Evolutionary conservation across 164 flowering plant species (phyloP).

Genomic region (Aristolochia californica): DNA sequence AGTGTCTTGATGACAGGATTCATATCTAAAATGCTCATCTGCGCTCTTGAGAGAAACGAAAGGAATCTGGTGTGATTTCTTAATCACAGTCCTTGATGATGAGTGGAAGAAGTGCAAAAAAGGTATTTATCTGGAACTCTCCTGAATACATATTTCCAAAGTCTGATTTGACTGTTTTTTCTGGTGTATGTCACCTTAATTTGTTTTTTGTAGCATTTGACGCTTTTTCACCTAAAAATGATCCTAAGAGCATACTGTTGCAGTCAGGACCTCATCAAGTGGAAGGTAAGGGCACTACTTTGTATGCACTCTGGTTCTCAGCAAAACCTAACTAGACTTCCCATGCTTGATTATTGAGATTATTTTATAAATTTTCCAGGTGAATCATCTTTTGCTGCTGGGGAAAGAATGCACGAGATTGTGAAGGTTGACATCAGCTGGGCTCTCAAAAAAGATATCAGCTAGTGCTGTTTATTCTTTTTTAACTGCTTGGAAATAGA

Average conservation of each 20-base stretch:
- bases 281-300: constrained; percentile 32
- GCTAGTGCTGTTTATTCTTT: constrained; percentile 3
- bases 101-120: constrained; percentile 97
- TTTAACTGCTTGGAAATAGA: not conserved
- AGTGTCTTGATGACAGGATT: constrained; percentile 32
- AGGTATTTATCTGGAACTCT: constrained; percentile 35
- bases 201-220: constrained; percentile 62
- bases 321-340: no score
- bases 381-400: constrained; percentile 68
- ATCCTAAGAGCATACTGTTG: constrained; percentile 58
- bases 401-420: constrained; percentile 65
- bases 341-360: no score
- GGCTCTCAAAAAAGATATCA: no score
- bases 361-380: constrained; percentile 8
- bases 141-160: not conserved
- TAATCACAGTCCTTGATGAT: constrained; percentile 47
- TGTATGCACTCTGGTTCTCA: no score
- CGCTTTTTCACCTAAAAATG: constrained; percentile 77
- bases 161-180: not conserved
- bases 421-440: constrained; percentile 68
- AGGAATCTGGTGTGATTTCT: constrained; percentile 77
- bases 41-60: constrained; percentile 45
- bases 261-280: constrained; percentile 23
- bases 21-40: constrained; percentile 35
- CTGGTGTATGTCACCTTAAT: constrained; percentile 1